Evolutionary conservation across 768 basidiomycete genomes (phyloP).

Genomic region (Trametopsis cervina): DNA sequence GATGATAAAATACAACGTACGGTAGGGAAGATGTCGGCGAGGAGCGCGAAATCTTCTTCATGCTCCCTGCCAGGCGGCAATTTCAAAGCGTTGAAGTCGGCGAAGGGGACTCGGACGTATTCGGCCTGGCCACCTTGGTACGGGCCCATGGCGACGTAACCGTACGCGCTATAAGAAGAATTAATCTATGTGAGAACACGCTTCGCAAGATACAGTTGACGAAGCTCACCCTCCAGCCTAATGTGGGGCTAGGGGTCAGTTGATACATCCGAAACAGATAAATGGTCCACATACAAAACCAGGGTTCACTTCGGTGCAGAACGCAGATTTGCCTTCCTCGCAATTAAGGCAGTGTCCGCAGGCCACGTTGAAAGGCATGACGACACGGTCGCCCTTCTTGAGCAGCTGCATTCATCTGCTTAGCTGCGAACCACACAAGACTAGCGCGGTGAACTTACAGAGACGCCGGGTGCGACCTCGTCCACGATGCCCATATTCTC

Average conservation of each 20-base stretch:
- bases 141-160: slow-evolving; percentile 50
- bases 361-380: slow-evolving; percentile 55
- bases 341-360: slow-evolving; percentile 54
- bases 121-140: slow-evolving; percentile 51
- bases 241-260: neutral
- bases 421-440: neutral
- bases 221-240: slow-evolving; percentile 40
- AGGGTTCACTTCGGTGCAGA: slow-evolving; percentile 52
- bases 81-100: slow-evolving; percentile 48
- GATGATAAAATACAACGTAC: slow-evolving; percentile 22
- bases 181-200: neutral
- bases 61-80: slow-evolving; percentile 46
- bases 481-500: slow-evolving; percentile 52
- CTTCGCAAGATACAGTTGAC: neutral
- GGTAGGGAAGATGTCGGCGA: slow-evolving; percentile 52
- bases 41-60: slow-evolving; percentile 48
- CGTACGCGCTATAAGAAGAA: slow-evolving; percentile 33
- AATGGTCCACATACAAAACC: slow-evolving; percentile 37
- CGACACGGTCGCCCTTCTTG: slow-evolving; percentile 52
- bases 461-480: slow-evolving; percentile 39
- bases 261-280: neutral
- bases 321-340: slow-evolving; percentile 44
- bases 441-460: slow-evolving; percentile 22
- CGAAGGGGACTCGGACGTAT: slow-evolving; percentile 50
- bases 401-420: slow-evolving; percentile 35